These are phyloP conservation scores for Anacardium occidentale DNA, from an alignment of 345 rosid species.

Conservation along the genomic window DNA sequence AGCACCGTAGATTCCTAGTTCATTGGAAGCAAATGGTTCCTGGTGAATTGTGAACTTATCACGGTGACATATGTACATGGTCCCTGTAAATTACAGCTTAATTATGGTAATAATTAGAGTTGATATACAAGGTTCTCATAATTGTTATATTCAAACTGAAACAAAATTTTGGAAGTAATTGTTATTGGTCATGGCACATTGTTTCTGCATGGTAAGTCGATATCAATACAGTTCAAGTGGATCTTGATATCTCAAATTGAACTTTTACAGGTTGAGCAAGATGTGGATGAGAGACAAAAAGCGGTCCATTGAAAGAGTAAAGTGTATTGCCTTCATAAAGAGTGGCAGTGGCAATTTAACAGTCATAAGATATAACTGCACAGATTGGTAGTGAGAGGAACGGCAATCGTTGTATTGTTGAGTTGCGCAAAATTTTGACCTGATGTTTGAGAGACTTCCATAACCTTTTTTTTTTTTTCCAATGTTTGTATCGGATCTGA, in stretches of 20 bases:
- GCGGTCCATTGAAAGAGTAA: slow-evolving; percentile 28
- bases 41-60: too few relatives aligned
- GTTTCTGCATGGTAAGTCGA: not conserved
- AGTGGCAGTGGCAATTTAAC: not conserved
- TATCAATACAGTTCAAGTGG: not conserved
- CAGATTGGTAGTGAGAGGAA: not conserved
- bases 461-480: too few relatives aligned
- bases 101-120: too few relatives aligned
- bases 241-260: not conserved
- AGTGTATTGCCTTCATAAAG: not conserved
- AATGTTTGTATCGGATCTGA: not conserved
- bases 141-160: not conserved
- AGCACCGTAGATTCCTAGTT: too few relatives aligned
- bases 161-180: not conserved
- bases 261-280: slow-evolving; percentile 53
- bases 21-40: too few relatives aligned
- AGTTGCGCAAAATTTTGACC: slow-evolving; percentile 8
- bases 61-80: too few relatives aligned
- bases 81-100: too few relatives aligned
- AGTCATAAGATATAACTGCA: not conserved
- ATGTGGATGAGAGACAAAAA: slow-evolving; percentile 42
- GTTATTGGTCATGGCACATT: not conserved
- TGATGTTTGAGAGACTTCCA: not conserved
- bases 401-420: not conserved
- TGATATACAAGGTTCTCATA: too few relatives aligned